Evolutionary conservation across 2,329 filamentous ascomycete species (phyloP), one percentile per base, ranked within the genome.

Genomic region (Exophiala oligosperma): DNA sequence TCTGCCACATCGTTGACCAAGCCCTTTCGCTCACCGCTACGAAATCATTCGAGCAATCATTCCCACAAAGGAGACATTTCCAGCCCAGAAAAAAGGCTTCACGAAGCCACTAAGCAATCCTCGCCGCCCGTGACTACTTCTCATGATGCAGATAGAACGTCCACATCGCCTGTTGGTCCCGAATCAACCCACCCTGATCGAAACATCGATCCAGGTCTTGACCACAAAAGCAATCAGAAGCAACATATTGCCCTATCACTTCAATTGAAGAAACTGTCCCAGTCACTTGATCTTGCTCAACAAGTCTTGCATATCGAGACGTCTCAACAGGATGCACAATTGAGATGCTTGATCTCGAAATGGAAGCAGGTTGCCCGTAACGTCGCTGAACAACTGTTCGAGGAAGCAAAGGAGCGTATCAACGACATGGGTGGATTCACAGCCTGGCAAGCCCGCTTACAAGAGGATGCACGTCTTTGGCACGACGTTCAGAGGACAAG

Each of bases 361-460:
- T 91, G 88, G 88, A 82, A 77, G 48, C 71, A 68, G 0, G 82
- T 84, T 17, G 83, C 82, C 59, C 79, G 86, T 61, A 74, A 79
- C 50, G 87, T 85, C 5, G 88, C 88, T 1, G 88, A 91, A 64
- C 85, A 89, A 66, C 73, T 90, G 9, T 90, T 88, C 70, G 77
- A 74, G 24, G 73, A 77, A 21, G 84, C 87, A 23, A 79, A 80
- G 61, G 84, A 86, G 69, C 74, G 84, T 54, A 78, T 89, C 37
- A 77, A 83, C 66, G 74, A 81, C 64, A 86, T 87, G 81, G 86
- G 86, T 21, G 86, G 85, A 1, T 77, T 87, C 41, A 72, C 74
- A 37, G 84, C 78, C 5, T 87, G 81, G 80, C 80, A 74, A 51
- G 78, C 74, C 75, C 64, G 79, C 76, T 62, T 74, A 73, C 60